Base-by-base conservation (phyloP, 495 filamentous ascomycete genomes). In the Aspergillus conjunctus region DNA sequence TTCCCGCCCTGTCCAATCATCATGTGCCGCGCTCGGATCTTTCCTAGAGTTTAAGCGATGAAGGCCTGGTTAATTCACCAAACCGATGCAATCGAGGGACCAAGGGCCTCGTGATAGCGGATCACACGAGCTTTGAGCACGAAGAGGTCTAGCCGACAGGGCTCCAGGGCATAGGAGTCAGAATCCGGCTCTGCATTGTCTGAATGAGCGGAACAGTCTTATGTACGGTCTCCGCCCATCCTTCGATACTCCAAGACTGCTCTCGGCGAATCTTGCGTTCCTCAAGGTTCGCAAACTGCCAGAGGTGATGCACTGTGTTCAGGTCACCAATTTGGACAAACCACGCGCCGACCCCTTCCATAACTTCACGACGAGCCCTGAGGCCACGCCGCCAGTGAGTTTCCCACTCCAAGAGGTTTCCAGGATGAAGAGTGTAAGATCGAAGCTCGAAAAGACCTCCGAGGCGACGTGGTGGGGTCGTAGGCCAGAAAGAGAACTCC, bases 401-500 rank as follows among this genome's bases (percentile, higher is more conserved):
- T 79, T 98, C 94, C 94, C 94, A 98, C 77, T 98, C 94, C 17
- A 98, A 81, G 12, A 98, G 83, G 69, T 96, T 96, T 26, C 94
- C 94, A 0, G 94, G 94, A 73, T 96, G 91, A 10, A 98, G 82
- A 7, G 93, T 98, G 79, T 98, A 98, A 15, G 94, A 97, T 30
- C 94, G 91, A 14, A 98, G 85, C 81, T 98, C 94, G 70, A 98
- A 98, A 32, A 98, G 74, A 21, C 94, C 94, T 62, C 94, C 94
- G 7, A 98, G 84, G 60, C 88, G 80, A 34, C 94, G 92, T 0
- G 94, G 94, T 0, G 94, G 83, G 0, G 91, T 92, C 1, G 94
- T 98, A 0, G 94, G 94, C 94, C 94, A 98, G 84, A 98, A 98
- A 52, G 91, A 95, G 78, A 98, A 98, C 73, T 98, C 94, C 72